Evolutionary conservation across 352 stramenopile genomes (phyloP).

Genomic region (Phytophthora chlamydospora): DNA sequence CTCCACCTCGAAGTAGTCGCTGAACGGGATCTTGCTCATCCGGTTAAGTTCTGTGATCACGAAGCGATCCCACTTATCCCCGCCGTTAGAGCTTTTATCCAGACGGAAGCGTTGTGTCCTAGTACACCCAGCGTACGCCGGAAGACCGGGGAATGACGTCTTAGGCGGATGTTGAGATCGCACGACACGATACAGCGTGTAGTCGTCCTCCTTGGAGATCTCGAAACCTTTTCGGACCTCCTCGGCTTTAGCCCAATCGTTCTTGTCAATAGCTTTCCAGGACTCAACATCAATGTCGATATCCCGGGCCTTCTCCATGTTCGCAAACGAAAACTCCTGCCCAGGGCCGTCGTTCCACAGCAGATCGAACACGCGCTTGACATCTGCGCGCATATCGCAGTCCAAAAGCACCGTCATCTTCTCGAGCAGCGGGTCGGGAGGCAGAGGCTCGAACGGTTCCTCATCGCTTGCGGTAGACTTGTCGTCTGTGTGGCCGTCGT

Average conservation of each 20-base stretch:
- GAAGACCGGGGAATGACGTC: constrained; percentile 63
- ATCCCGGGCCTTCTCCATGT: constrained; percentile 67
- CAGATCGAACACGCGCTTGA: constrained; percentile 68
- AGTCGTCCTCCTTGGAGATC: constrained; percentile 60
- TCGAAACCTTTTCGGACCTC: constrained; percentile 46
- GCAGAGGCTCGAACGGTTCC: constrained; percentile 64
- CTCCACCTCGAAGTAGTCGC: constrained; percentile 87
- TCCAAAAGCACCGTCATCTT: constrained; percentile 77
- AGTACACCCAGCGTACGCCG: constrained; percentile 54
- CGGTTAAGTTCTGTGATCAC: constrained; percentile 68
- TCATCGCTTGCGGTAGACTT: constrained; percentile 59
- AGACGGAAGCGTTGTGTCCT: constrained; percentile 57
- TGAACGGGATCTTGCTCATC: constrained; percentile 82
- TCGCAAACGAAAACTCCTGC: constrained; percentile 49
- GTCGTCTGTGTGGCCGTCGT: constrained; percentile 26
- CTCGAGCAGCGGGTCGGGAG: constrained; percentile 52
- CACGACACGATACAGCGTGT: constrained; percentile 52
- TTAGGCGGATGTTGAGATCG: constrained; percentile 65
- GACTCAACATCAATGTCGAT: constrained; percentile 71
- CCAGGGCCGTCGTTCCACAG: constrained; percentile 69
- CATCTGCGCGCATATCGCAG: constrained; percentile 68
- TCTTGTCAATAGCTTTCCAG: constrained; percentile 53
- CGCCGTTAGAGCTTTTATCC: constrained; percentile 44
- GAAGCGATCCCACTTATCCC: constrained; percentile 60
- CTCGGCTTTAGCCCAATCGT: constrained; percentile 16